Conservation (phyloP, 2,329 filamentous ascomycete species). For the Aspergillus sp. region DNA sequence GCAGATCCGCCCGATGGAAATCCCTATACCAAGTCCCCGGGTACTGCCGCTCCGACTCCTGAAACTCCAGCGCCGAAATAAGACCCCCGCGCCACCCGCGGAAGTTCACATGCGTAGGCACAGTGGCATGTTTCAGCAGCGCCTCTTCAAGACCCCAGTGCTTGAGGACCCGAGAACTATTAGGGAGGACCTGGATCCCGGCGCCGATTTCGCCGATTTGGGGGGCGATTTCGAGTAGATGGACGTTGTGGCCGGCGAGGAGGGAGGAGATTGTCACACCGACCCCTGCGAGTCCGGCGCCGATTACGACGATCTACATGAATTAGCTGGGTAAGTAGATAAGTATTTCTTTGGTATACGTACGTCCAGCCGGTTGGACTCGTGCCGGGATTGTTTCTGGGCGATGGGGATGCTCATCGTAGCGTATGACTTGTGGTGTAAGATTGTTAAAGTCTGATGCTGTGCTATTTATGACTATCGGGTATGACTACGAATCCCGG, state of each 20-base stretch:
- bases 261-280: constrained; percentile 27
- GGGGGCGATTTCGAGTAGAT: constrained; percentile 23
- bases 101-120: constrained; percentile 49
- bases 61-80: constrained; percentile 51
- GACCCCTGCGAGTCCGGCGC: constrained; percentile 29
- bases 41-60: constrained; percentile 41
- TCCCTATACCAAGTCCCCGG: constrained; percentile 49
- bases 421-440: background rate
- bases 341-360: background rate
- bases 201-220: constrained; percentile 31
- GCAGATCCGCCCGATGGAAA: constrained; percentile 56
- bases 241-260: constrained; percentile 26
- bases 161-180: constrained; percentile 31
- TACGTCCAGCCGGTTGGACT: constrained; percentile 49
- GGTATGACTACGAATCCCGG: too few species aligned
- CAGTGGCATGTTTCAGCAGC: constrained; percentile 43
- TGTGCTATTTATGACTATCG: background rate
- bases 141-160: constrained; percentile 45
- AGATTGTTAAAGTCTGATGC: too few species aligned
- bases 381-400: constrained; percentile 37
- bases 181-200: constrained; percentile 30
- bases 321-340: background rate
- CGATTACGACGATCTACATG: constrained; percentile 34
- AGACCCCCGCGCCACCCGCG: constrained; percentile 54
- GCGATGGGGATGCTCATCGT: constrained; percentile 50